Evolutionary conservation across 2,329 filamentous ascomycete species (phyloP).

Genomic region (Colletotrichum sp.): DNA sequence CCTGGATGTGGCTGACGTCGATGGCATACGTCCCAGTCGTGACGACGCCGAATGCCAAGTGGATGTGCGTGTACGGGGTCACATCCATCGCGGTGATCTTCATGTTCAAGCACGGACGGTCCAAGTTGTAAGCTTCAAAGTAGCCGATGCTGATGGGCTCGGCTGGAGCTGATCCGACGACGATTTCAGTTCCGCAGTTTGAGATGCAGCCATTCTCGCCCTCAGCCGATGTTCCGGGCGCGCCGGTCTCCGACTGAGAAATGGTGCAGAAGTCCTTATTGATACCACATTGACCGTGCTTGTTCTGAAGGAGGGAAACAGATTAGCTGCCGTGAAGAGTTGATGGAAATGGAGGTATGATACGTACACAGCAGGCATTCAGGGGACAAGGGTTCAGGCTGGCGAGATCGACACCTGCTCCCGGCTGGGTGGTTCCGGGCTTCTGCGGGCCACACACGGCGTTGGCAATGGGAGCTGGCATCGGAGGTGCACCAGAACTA

Average conservation of each 20-base stretch:
- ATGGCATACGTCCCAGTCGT: background rate
- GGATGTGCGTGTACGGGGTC: constrained; percentile 32
- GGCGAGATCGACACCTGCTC: background rate
- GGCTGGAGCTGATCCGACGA: constrained; percentile 18
- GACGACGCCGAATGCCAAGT: constrained; percentile 37
- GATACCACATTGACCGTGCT: constrained; percentile 50
- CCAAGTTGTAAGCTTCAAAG: constrained; percentile 37
- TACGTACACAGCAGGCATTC: constrained; percentile 28
- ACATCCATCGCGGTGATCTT: constrained; percentile 21
- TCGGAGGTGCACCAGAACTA: constrained; percentile 24
- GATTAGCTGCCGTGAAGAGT: no score
- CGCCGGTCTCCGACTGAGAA: constrained; percentile 16
- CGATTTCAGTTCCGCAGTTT: constrained; percentile 37
- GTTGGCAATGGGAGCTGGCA: constrained; percentile 23
- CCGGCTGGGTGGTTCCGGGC: background rate
- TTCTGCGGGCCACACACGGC: constrained; percentile 27
- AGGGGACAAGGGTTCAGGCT: constrained; percentile 33
- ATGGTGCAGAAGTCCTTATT: constrained; percentile 45
- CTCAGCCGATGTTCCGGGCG: constrained; percentile 23
- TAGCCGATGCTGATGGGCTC: constrained; percentile 30
- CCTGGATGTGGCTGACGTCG: background rate
- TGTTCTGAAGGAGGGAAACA: constrained; percentile 18
- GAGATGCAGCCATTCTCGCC: constrained; percentile 32
- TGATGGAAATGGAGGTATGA: no score
- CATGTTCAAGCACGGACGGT: constrained; percentile 36